phyloP scores from a whole-genome alignment of 352 stramenopile species.

The Phytophthora hybrid region DNA sequence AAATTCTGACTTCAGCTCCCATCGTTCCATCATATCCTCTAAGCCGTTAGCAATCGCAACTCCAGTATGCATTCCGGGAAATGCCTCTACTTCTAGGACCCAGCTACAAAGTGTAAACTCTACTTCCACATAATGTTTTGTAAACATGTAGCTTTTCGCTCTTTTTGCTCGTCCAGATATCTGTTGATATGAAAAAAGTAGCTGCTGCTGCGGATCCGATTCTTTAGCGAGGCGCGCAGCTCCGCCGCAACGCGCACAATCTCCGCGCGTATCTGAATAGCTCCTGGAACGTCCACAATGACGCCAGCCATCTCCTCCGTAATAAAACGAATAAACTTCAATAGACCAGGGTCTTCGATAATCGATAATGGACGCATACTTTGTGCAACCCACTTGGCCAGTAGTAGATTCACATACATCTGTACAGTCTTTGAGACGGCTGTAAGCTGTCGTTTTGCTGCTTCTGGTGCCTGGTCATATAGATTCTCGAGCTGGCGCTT shows the following conservation, averaged over 20 bases:
- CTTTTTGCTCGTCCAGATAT: slow-evolving; percentile 18
- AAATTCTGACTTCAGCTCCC: background rate
- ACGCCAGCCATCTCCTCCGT: background rate
- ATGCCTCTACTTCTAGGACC: background rate
- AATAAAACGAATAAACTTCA: background rate
- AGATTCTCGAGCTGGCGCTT: background rate
- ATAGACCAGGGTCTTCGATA: background rate
- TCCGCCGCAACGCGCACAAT: slow-evolving; percentile 7
- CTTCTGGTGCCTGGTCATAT: background rate
- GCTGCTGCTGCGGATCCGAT: background rate
- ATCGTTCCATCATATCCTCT: background rate
- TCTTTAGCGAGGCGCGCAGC: slow-evolving; percentile 12
- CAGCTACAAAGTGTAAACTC: background rate
- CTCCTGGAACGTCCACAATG: background rate
- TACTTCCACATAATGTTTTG: slow-evolving; percentile 11
- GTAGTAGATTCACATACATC: background rate
- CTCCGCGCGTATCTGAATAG: slow-evolving; percentile 9
- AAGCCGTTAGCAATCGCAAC: background rate
- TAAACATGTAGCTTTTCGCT: slow-evolving; percentile 16
- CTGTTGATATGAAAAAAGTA: slow-evolving; percentile 11
- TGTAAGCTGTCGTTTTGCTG: background rate
- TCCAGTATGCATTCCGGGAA: background rate
- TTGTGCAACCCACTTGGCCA: background rate
- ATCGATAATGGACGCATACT: background rate
- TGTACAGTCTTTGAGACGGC: background rate